Base-by-base conservation (phyloP, 2,329 filamentous ascomycete genomes). In the Penicillium sp. region DNA sequence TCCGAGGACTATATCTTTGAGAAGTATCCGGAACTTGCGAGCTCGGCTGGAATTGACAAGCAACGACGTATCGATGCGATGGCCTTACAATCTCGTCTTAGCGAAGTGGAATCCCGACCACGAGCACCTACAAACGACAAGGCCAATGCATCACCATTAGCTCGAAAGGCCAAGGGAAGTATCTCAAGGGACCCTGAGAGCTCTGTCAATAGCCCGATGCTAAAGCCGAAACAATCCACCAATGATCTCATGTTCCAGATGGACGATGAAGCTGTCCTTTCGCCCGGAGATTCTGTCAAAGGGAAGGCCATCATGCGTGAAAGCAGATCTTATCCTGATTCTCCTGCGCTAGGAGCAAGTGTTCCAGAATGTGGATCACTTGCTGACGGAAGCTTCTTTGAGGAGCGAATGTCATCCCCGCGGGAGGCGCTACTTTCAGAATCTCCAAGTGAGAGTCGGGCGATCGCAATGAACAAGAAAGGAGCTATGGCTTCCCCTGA, bases 201-300 rank as follows among this genome's bases (percentile, higher is more conserved):
- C 55, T 77, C 77, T 53, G 84, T 80, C 1, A 85, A 81, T 56
- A 91, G 87, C 56, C 91, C 92, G 1, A 81, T 78, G 18, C 79
- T 95, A 46, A 87, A 85, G 55, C 82, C 89, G 1, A 92, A 87
- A 68, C 83, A 82, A 19, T 93, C 89, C 0, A 79, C 83, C 1
- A 83, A 82, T 39, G 93, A 97, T 66, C 82, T 97, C 55, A 96
- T 96, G 74, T 97, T 97, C 70, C 87, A 91, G 64, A 97, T 97
- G 92, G 94, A 96, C 59, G 92, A 96, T 39, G 91, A 92, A 33
- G 50, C 58, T 43, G n/a, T 62, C 6, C 50, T 71, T n/a, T 70
- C 71, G 2, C 64, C 73, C 2, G 58, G 54, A 16, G 64, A 69
- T 13, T 54, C 60, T 3, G 50, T 55, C 2, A 76, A 75, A 65